Percentiles rank a stretch among this genome's conserved stretches.
These are phyloP conservation scores for Pseudonitzschia pungens DNA, from an alignment of 108 stramenopile species.

Conservation along the genomic window DNA sequence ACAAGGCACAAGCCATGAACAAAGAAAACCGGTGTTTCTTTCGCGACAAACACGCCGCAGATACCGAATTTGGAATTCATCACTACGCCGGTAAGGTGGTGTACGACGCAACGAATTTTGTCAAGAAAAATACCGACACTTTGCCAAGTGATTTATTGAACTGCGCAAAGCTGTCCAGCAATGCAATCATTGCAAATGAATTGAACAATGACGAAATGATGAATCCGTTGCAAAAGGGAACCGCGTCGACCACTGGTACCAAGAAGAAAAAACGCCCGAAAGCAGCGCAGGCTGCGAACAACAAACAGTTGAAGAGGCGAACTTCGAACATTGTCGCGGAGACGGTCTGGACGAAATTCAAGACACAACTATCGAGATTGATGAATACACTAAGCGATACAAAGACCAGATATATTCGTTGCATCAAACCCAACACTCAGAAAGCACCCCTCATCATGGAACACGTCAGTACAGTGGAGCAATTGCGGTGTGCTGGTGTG, in stretches of 20 bases:
- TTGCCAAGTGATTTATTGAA: slow-evolving; percentile 72
- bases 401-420: slow-evolving; percentile 88
- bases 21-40: slow-evolving; percentile 59
- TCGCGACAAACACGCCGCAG: slow-evolving; percentile 54
- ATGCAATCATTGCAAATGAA: slow-evolving; percentile 66
- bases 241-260: not conserved
- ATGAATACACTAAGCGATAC: slow-evolving; percentile 72
- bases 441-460: slow-evolving; percentile 80
- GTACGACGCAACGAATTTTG: slow-evolving; percentile 82
- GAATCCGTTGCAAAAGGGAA: slow-evolving; percentile 15
- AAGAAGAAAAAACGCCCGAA: slow-evolving; percentile 20
- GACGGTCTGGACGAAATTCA: slow-evolving; percentile 80
- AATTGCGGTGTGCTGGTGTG: slow-evolving; percentile 95
- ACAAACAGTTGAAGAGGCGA: slow-evolving; percentile 14
- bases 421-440: slow-evolving; percentile 88
- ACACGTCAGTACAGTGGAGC: slow-evolving; percentile 82
- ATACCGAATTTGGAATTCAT: slow-evolving; percentile 81
- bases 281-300: not conserved
- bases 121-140: slow-evolving; percentile 81
- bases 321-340: slow-evolving; percentile 43
- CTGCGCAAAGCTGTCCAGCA: slow-evolving; percentile 65
- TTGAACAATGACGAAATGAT: slow-evolving; percentile 47
- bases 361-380: slow-evolving; percentile 62
- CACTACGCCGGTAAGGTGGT: slow-evolving; percentile 92
- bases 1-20: slow-evolving; percentile 72